A percentile compares a stretch with the other conserved stretches of the same genome.
Conservation (phyloP, 2,329 filamentous ascomycete genomes). For the Talaromyces verruculosus region DNA sequence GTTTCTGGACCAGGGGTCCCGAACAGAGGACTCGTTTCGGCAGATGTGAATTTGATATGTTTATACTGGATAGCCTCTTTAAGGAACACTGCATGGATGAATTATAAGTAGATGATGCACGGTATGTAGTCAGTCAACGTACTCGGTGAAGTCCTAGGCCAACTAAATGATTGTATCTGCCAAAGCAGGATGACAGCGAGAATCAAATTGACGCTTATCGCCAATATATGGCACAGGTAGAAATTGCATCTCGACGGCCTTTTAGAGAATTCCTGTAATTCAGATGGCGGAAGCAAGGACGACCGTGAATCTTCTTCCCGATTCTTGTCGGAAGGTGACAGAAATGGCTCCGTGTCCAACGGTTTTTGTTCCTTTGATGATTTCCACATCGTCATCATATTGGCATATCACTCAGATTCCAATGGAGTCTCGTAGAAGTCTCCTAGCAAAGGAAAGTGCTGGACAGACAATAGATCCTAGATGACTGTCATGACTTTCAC, state of each 20-base stretch:
- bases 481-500: not conserved
- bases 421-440: not conserved
- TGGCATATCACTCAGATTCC: not conserved
- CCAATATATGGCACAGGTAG: not conserved
- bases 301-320: not conserved
- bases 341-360: slow-evolving; percentile 2
- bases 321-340: not conserved
- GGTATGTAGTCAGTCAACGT: not conserved
- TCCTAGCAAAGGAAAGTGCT: not conserved
- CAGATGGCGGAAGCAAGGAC: not conserved
- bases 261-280: not conserved
- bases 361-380: not conserved
- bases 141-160: not conserved
- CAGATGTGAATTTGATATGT: not conserved
- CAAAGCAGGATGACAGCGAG: slow-evolving; percentile 2
- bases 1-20: slow-evolving; percentile 6
- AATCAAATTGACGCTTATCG: not conserved
- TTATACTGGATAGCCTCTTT: slow-evolving; percentile 5
- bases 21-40: not conserved
- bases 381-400: not conserved
- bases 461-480: not conserved
- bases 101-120: not conserved
- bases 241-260: not conserved
- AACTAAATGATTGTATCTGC: not conserved
- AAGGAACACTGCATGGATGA: not conserved